Percentiles rank a stretch among this genome's conserved stretches.
phyloP scores from a whole-genome alignment of 2,329 filamentous ascomycete genomes.

The Penicillium rolfsii region DNA sequence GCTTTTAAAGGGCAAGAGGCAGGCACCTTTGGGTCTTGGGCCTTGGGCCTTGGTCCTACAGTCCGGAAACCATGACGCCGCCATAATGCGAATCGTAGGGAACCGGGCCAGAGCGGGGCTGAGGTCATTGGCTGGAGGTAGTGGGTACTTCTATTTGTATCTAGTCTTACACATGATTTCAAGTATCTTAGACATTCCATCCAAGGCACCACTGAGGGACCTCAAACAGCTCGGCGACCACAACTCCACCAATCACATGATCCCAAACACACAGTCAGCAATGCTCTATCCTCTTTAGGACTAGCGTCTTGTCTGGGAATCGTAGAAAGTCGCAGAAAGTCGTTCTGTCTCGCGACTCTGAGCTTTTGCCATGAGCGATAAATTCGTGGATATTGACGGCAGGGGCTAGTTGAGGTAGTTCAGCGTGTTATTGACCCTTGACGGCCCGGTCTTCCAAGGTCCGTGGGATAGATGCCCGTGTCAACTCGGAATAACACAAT shows the following conservation, averaged over 20 bases:
- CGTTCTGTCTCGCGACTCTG: not conserved
- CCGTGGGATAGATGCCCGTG: not conserved
- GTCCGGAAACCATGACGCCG: constrained; percentile 24
- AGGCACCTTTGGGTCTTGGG: not conserved
- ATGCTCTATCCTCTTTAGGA: not conserved
- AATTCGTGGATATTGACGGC: not conserved
- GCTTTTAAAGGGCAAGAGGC: constrained; percentile 7
- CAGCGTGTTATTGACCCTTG: too few relatives aligned
- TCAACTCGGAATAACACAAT: not conserved
- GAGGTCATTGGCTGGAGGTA: constrained; percentile 20
- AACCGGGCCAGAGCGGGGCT: constrained; percentile 23
- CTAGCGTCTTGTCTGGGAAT: constrained; percentile 7
- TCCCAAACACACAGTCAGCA: not conserved
- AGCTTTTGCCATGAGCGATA: not conserved
- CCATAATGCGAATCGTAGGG: constrained; percentile 16
- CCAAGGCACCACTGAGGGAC: not conserved
- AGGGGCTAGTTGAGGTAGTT: not conserved
- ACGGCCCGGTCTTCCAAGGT: not conserved
- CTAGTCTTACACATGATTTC: rapidly evolving
- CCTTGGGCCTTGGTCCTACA: constrained; percentile 2
- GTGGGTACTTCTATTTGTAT: constrained; percentile 6
- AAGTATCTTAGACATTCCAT: constrained; percentile 6
- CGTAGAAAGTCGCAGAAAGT: constrained; percentile 19
- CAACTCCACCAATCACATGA: constrained; percentile 18
- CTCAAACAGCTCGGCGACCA: not conserved